Evolutionary conservation across 2,329 filamentous ascomycete species (phyloP), one percentile per base, ranked within the genome.

Genomic region (Colletotrichum limetticola): DNA sequence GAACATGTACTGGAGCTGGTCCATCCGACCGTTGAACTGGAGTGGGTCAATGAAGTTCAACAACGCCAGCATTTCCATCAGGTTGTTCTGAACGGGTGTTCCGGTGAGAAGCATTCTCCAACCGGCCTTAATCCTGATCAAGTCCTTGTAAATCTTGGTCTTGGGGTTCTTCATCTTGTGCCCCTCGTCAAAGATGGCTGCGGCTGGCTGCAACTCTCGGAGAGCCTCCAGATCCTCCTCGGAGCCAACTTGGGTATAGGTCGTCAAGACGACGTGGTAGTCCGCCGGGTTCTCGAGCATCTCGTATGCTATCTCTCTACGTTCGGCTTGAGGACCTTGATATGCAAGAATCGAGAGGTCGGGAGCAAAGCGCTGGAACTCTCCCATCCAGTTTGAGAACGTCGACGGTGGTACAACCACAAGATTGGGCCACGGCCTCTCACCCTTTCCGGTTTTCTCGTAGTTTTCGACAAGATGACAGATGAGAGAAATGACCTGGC

Each of bases 401-500:
- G 96, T 98, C 1, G 96, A 98, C 0, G 95, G 94, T 5, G 97
- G 97, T 1, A 98, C 97, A 32, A 99, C 92, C 49, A 99, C 90
- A 46, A 99, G 85, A 80, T 98, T 85, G 85, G 95, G 78, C 94
- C 95, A 85, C 79, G 90, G 79, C 85, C 87, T 75, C 84, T 78
- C 76, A 5, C 77, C 62, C 2, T 76, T 75, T 5, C 74, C 74
- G 4, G 77, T 74, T 6, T 78, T 78, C 42, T 86, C 79, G 72
- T 86, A 90, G 35, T 90, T 90, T 78, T 95, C 91, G 19, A 94
- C 91, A 30, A 99, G 86, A 77, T 98, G 92, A 19, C 95, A 93
- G 58, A 99, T 88, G 78, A 99, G 95, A 0, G 95, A 92, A 76
- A 99, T 98, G 74, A 98, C 95, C 79, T 99, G 96, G 78, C 95